phyloP scores from a whole-genome alignment of 2,329 filamentous ascomycete species.

The Cladophialophora carrionii region DNA sequence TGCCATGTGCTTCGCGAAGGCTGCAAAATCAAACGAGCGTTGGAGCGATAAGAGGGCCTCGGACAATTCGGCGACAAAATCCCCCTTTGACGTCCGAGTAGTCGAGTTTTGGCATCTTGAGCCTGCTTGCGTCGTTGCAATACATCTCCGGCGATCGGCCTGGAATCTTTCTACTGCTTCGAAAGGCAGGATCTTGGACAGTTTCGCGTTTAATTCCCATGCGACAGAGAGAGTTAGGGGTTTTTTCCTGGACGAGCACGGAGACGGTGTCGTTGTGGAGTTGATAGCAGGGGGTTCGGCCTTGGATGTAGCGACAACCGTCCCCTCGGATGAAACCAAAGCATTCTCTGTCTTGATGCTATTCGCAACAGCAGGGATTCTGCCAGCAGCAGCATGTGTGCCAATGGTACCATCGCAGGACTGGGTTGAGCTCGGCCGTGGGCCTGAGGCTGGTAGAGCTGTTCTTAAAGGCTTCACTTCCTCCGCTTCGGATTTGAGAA shows the following conservation, averaged over 20 bases:
- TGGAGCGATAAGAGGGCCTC: neutral
- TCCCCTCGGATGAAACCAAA: neutral
- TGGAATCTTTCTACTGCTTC: neutral
- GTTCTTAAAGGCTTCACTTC: neutral
- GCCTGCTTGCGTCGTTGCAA: neutral
- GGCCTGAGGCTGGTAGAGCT: neutral
- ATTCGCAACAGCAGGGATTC: neutral
- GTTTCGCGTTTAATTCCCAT: neutral
- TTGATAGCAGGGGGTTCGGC: neutral
- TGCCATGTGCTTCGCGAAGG: neutral
- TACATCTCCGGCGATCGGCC: neutral
- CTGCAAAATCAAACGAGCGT: neutral
- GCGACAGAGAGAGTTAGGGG: neutral
- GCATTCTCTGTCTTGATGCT: neutral
- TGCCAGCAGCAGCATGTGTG: neutral
- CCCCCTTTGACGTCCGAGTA: neutral
- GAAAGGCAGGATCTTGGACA: neutral
- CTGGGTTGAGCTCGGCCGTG: neutral
- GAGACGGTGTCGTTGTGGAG: neutral
- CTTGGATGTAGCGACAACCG: neutral
- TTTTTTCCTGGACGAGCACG: neutral
- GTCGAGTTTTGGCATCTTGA: neutral
- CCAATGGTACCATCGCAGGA: neutral
- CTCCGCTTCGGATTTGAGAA: neutral
- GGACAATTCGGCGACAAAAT: neutral